Evolutionary conservation across 345 rosid genomes (phyloP), one percentile per base, ranked within the genome.

Genomic region (Citrus sp.): DNA sequence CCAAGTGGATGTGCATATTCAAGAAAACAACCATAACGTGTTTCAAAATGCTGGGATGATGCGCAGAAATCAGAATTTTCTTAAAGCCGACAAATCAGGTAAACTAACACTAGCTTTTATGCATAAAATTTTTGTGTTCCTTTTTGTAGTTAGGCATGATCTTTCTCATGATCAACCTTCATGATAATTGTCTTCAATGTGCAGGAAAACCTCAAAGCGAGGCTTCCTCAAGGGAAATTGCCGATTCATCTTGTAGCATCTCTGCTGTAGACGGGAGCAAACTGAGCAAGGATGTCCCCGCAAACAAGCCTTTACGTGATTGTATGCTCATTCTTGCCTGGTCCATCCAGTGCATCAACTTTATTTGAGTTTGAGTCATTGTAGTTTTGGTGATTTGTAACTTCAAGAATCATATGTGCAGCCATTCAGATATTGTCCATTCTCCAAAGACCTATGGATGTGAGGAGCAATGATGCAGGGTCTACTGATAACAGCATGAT

Each of bases 391-490:
- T 65, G 35, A 32, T 65, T 8, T 4, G 42, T 65, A 63, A 14
- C 35, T 54, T 18, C 4, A 49, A 63, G 67, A 14, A 78, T 69
- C 24, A 40, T 66, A 28, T 28, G 24, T 87, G 84, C 86, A 95
- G 97, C 91, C 75, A 72, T 60, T 65, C 89, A 91, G 72, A 95
- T 92, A 70, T 82, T 90, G 82, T 87, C 93, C 61, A 68, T 89
- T 83, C 98, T 95, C 68, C 88, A 76, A 77, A 92, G 86, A 77
- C 92, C 87, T 40, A 62, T 70, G 61, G 60, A 58, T 38, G 76
- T 55, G 37, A 79, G 70, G 71, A 79, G 66, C 74, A 34, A 25
- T 78, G 73, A 61, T 78, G 84, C 78, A 7, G 83, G 70, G 35
- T 60, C 84, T 80, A 60, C 56, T 62, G 82, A 79, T 73, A 76